phyloP scores from a whole-genome alignment of 2,329 filamentous ascomycete species.

The Aspergillus novofumigatus region DNA sequence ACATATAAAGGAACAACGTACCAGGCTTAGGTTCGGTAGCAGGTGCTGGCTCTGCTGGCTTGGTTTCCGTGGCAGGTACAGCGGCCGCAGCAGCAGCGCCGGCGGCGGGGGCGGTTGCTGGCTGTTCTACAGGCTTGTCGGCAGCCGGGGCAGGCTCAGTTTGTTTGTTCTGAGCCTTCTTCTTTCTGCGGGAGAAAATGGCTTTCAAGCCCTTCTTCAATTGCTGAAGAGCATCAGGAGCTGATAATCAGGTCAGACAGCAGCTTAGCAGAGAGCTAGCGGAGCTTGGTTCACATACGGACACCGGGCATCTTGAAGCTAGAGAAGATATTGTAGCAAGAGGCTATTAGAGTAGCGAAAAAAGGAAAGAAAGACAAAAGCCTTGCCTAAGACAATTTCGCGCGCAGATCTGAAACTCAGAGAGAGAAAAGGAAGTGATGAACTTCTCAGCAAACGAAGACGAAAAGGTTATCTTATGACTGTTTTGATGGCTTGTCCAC shows the following conservation, averaged over 20 bases:
- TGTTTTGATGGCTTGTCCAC: neutral
- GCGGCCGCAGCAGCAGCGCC: slow-evolving; percentile 6
- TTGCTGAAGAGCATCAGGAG: slow-evolving; percentile 28
- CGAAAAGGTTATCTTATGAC: neutral
- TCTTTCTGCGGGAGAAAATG: slow-evolving; percentile 32
- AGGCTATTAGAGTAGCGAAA: neutral
- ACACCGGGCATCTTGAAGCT: slow-evolving; percentile 27
- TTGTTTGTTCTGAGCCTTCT: slow-evolving; percentile 11
- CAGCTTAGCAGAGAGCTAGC: neutral
- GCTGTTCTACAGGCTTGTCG: slow-evolving; percentile 10
- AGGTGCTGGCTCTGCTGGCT: slow-evolving; percentile 2
- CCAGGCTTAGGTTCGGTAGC: slow-evolving; percentile 11
- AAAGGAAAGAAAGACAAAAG: neutral
- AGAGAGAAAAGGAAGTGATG: neutral
- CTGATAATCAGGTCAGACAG: slow-evolving; percentile 10
- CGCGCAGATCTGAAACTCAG: neutral
- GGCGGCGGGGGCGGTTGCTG: slow-evolving; percentile 6
- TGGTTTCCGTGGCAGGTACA: slow-evolving; percentile 1
- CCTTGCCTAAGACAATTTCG: neutral
- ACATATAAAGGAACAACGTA: slow-evolving; percentile 5
- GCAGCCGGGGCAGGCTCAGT: slow-evolving; percentile 8
- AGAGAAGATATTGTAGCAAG: neutral
- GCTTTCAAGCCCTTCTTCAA: slow-evolving; percentile 32
- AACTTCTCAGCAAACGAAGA: neutral
- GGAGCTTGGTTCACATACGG: slow-evolving; percentile 22